Base-by-base conservation (phyloP, 768 basidiomycete genomes). In the Cubamyces sp. region DNA sequence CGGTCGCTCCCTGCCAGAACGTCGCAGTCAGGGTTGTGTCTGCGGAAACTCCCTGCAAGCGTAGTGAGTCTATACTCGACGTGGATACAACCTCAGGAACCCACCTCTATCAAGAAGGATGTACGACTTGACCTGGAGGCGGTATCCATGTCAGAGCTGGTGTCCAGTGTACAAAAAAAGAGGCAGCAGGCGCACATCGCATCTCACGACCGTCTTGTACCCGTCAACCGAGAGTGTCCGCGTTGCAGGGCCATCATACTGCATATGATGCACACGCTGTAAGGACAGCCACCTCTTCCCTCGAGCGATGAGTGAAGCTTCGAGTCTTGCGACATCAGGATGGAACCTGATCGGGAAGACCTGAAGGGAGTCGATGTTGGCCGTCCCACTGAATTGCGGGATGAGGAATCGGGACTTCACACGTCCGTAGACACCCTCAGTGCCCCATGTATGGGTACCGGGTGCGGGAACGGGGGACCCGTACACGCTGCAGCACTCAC, bases 231-330 rank as follows among this genome's bases (percentile, higher is more conserved):
- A 15, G 15, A 53, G 45, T 5, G 23, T 40, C 21, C 18, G 40
- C n/a, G 51, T 23, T 12, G 81, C 84, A 21, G 80, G 75, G 6
- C 85, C 85, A 19, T 76, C 74, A 70, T 82, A 87, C 61, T 82
- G 76, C 69, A 80, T 80, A 66, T 87, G 83, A 62, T 84, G 84
- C 4, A 83, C 70, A 0, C 84, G 84, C 28, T 78, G 81, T 37
- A 85, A 67, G 3, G 71, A 74, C 18, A 76, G 70, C 86, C 86
- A 87, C 67, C 82, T 84, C 72, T 77, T 78, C 5, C 85, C 86
- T 12, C 86, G 76, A 26, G 71, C 73, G 25, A 77, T 51, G n/a
- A 87, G 68, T 18, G 67, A 62, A 46, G 75, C 70, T 26, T 75
- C 69, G 48, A 86, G 67, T n/a, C 75, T 74, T 11, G 69, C 73